Percentiles rank a stretch among this genome's conserved stretches.
Conservation (phyloP, 106 monocot genomes). For the Cymbidium sinense region DNA sequence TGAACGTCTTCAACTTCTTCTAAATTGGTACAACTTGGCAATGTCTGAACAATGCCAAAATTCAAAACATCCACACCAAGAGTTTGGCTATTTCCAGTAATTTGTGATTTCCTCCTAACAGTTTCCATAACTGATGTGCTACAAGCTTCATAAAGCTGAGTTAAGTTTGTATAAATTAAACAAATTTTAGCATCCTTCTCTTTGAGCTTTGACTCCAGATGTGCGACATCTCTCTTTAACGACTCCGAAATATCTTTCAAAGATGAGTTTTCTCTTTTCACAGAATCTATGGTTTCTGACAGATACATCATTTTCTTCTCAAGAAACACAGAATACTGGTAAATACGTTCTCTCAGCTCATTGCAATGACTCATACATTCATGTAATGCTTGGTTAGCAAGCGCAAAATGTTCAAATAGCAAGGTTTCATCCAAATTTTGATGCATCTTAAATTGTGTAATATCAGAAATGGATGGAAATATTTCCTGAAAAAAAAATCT, state of each 20-base stretch:
- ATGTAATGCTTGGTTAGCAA: constrained; percentile 22
- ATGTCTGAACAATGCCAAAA: constrained; percentile 1
- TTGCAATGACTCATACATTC: constrained; percentile 35
- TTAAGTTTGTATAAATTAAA: constrained; percentile 31
- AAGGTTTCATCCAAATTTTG: constrained; percentile 24
- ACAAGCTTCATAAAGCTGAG: constrained; percentile 68
- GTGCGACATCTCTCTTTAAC: constrained; percentile 28
- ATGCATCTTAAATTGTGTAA: constrained; percentile 19
- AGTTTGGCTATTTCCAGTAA: constrained; percentile 11
- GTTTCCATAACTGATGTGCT: constrained; percentile 46
- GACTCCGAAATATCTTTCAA: constrained; percentile 36
- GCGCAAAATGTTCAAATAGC: constrained; percentile 33
- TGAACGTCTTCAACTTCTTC: constrained; percentile 15
- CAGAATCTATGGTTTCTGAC: constrained; percentile 21
- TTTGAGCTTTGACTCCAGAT: constrained; percentile 31
- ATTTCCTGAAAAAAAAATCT: constrained; percentile 27
- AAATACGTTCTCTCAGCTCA: constrained; percentile 38
- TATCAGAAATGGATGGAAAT: constrained; percentile 11
- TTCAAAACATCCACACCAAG: constrained; percentile 9
- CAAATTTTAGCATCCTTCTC: constrained; percentile 54
- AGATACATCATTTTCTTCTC: constrained; percentile 32
- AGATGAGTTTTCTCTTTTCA: constrained; percentile 33
- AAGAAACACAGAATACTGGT: constrained; percentile 33
- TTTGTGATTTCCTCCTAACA: constrained; percentile 30
- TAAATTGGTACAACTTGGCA: constrained; percentile 11